Percentiles rank a stretch among this genome's conserved stretches.
phyloP scores from a whole-genome alignment of 2,329 filamentous ascomycete genomes.

The Penicillium sp. region DNA sequence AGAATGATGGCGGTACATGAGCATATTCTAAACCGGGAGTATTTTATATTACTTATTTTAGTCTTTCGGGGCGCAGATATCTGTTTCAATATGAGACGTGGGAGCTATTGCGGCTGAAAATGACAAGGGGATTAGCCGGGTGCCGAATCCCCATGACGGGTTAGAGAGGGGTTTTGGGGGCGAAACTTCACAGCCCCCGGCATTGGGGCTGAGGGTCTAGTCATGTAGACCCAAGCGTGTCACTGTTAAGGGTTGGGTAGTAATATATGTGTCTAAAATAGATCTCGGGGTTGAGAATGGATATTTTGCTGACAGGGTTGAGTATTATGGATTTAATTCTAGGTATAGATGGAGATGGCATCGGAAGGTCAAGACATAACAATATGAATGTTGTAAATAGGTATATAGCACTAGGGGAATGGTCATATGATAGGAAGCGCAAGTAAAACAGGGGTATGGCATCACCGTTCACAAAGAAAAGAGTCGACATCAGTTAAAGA shows the following conservation, averaged over 20 bases:
- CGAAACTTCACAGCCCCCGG: slow-evolving; percentile 3
- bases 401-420: slow-evolving; percentile 4
- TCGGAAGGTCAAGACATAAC: not conserved
- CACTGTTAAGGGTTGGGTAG: not conserved
- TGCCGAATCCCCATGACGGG: not conserved
- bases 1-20: not conserved
- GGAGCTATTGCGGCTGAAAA: not conserved
- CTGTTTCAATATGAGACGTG: not conserved
- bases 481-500: slow-evolving; percentile 2
- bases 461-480: slow-evolving; percentile 4
- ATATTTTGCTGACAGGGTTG: not conserved
- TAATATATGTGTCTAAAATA: not conserved
- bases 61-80: not conserved
- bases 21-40: not conserved
- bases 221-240: not conserved
- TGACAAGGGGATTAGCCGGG: not conserved
- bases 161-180: not conserved
- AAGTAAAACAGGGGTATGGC: slow-evolving; percentile 11
- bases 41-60: not conserved
- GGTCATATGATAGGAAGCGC: slow-evolving; percentile 3
- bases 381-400: slow-evolving; percentile 5
- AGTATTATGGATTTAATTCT: not conserved
- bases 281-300: not conserved
- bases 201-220: not conserved
- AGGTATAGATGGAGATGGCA: not conserved